phyloP scores from a whole-genome alignment of 1,284 basidiomycete genomes.

The Cryptococcus sp. region DNA sequence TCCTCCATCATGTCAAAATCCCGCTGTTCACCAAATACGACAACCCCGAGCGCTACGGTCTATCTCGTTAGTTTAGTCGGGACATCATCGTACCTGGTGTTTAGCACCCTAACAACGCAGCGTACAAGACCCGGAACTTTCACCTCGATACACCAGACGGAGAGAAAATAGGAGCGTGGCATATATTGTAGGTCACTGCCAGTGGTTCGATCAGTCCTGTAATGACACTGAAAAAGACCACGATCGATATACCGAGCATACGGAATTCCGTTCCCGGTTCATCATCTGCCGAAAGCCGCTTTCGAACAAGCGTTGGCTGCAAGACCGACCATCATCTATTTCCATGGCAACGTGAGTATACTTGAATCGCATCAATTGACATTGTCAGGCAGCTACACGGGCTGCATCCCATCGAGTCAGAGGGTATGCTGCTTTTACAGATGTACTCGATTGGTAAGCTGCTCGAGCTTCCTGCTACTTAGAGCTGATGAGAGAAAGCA shows the following conservation, averaged over 20 bases:
- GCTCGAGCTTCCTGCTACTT: background rate
- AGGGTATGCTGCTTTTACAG: slow-evolving; percentile 28
- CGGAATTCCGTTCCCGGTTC: slow-evolving; percentile 16
- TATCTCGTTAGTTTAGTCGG: slow-evolving; percentile 62
- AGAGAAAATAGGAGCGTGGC: slow-evolving; percentile 80
- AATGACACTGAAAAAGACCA: slow-evolving; percentile 14
- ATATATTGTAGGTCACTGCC: slow-evolving; percentile 57
- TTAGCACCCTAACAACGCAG: slow-evolving; percentile 44
- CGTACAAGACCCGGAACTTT: slow-evolving; percentile 72
- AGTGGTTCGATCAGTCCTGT: background rate
- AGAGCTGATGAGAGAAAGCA: slow-evolving; percentile 48
- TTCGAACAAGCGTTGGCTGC: slow-evolving; percentile 54
- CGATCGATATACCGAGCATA: slow-evolving; percentile 17
- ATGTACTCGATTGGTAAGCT: slow-evolving; percentile 27
- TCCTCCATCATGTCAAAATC: slow-evolving; percentile 62
- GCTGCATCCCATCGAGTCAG: slow-evolving; percentile 28
- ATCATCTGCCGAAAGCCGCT: slow-evolving; percentile 17
- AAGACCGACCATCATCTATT: slow-evolving; percentile 74
- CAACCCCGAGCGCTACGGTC: slow-evolving; percentile 67
- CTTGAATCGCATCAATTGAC: too few species aligned
- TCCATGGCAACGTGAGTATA: slow-evolving; percentile 72
- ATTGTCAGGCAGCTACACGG: slow-evolving; percentile 28
- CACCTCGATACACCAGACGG: slow-evolving; percentile 69
- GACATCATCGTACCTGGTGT: background rate
- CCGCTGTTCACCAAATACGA: slow-evolving; percentile 64